phyloP scores from a whole-genome alignment of 257 asterid genomes.

The Nicotiana attenuata region DNA sequence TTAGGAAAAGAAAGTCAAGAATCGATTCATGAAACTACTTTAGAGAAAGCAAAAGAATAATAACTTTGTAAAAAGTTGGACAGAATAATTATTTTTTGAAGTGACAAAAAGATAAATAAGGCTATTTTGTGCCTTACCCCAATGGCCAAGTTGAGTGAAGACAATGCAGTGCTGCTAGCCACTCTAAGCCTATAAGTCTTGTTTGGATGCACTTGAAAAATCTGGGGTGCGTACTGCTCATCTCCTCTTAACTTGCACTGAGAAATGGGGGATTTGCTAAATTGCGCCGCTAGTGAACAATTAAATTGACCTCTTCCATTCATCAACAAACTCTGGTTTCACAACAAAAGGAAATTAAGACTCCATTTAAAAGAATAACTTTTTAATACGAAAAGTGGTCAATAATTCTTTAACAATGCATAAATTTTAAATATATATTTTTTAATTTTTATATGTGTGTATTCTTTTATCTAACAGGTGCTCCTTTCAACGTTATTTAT shows the following conservation, averaged over 20 bases:
- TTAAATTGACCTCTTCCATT: constrained; percentile 89
- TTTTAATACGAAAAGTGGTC: neutral
- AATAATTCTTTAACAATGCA: neutral
- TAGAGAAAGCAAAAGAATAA: neutral
- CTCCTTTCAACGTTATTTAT: too few relatives aligned
- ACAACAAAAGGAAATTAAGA: neutral
- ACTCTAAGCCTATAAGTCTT: constrained; percentile 77
- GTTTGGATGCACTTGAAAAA: constrained; percentile 56
- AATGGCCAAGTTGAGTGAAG: constrained; percentile 76
- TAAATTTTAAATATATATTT: too few relatives aligned
- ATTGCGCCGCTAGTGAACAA: constrained; percentile 59
- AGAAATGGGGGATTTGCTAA: constrained; percentile 24
- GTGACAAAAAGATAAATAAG: neutral
- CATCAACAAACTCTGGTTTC: constrained; percentile 45
- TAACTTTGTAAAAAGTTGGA: neutral
- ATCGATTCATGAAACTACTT: neutral
- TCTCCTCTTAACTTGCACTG: constrained; percentile 55
- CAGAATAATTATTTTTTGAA: neutral
- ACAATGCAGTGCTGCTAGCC: constrained; percentile 70
- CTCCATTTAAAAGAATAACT: neutral
- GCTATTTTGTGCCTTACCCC: constrained; percentile 36
- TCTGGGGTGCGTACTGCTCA: constrained; percentile 68
- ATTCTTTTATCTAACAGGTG: too few relatives aligned
- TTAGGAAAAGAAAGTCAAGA: neutral
- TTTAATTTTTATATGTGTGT: too few relatives aligned